phyloP scores from a whole-genome alignment of 768 basidiomycete species.

The Tylopilus cervinicoccineus region DNA sequence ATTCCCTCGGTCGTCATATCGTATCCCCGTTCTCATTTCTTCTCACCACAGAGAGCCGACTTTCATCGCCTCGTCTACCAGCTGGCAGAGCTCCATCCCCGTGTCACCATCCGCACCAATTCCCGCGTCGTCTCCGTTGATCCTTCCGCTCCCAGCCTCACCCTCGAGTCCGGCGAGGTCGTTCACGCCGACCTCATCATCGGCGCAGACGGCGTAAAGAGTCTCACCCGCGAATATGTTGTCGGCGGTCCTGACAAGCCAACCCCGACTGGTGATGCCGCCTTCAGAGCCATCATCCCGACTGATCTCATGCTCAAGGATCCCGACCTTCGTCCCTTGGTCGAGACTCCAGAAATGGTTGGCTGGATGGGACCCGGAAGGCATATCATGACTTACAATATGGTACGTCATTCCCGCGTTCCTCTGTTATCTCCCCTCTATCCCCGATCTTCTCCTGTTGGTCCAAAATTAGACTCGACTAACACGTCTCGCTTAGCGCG shows the following conservation, averaged over 20 bases:
- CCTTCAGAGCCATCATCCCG: slow-evolving; percentile 53
- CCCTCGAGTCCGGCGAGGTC: slow-evolving; percentile 41
- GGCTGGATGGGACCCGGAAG: slow-evolving; percentile 56
- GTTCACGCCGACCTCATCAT: slow-evolving; percentile 43
- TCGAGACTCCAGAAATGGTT: slow-evolving; percentile 50
- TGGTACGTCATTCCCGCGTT: slow-evolving; percentile 29
- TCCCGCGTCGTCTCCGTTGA: slow-evolving; percentile 36
- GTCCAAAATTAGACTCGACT: neutral
- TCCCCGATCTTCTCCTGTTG: no score
- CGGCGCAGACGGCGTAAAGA: slow-evolving; percentile 54
- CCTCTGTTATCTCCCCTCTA: neutral
- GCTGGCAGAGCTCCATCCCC: slow-evolving; percentile 34
- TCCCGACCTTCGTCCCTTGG: slow-evolving; percentile 46
- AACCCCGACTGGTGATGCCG: slow-evolving; percentile 58
- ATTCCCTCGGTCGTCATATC: no score
- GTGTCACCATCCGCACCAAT: slow-evolving; percentile 31
- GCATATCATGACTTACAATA: slow-evolving; percentile 44
- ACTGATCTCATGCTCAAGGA: slow-evolving; percentile 43
- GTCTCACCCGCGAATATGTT: slow-evolving; percentile 43
- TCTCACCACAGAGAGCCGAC: slow-evolving; percentile 38
- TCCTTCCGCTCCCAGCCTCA: slow-evolving; percentile 32
- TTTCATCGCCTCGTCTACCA: slow-evolving; percentile 38
- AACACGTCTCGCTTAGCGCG: slow-evolving; percentile 20
- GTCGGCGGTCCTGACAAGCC: slow-evolving; percentile 45
- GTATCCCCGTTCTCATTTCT: neutral